Percentiles rank a stretch among this genome's conserved stretches.
phyloP scores from a whole-genome alignment of 1,284 basidiomycete species.

The Bjerkandera adusta region DNA sequence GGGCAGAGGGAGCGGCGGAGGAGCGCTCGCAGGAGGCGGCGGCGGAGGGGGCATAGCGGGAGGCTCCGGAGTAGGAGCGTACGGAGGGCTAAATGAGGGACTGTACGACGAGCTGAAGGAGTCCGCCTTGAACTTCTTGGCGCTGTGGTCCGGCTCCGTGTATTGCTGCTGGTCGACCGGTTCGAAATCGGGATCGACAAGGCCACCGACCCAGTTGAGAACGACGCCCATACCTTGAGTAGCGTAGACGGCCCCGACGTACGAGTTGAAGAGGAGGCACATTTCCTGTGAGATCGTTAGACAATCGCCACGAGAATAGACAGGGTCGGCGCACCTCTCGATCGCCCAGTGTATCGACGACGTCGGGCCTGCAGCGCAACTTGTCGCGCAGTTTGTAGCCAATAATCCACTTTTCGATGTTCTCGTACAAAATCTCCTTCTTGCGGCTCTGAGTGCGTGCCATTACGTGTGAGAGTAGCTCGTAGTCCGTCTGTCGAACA shows the following conservation, averaged over 20 bases:
- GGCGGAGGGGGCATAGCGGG: conserved; percentile 13
- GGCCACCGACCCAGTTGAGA: conserved; percentile 55
- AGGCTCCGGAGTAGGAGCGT: conserved; percentile 9
- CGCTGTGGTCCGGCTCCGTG: conserved; percentile 21
- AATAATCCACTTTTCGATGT: conserved; percentile 55
- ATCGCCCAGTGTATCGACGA: conserved; percentile 36
- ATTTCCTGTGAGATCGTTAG: conserved; percentile 47
- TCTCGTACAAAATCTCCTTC: conserved; percentile 38
- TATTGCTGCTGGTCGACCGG: conserved; percentile 22
- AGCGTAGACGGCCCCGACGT: conserved; percentile 61
- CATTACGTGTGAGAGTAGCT: conserved; percentile 26
- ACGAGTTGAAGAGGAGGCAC: conserved; percentile 56
- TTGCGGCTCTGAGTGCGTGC: conserved; percentile 26
- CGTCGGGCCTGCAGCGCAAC: conserved; percentile 51
- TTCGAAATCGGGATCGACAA: conserved; percentile 43
- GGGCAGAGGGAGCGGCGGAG: conserved; percentile 31
- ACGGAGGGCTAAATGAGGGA: conserved; percentile 1
- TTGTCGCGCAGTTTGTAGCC: conserved; percentile 56
- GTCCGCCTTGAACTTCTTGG: conserved; percentile 28
- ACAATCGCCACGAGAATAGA: conserved; percentile 16
- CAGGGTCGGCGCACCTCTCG: conserved; percentile 44
- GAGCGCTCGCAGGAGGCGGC: conserved; percentile 22
- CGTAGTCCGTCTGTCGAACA: conserved; percentile 20
- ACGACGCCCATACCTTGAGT: conserved; percentile 52
- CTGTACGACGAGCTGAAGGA: conserved; percentile 11